A percentile compares a stretch with the other conserved stretches of the same genome.
phyloP scores from a whole-genome alignment of 2,329 filamentous ascomycete genomes.

The Cladophialophora carrionii region DNA sequence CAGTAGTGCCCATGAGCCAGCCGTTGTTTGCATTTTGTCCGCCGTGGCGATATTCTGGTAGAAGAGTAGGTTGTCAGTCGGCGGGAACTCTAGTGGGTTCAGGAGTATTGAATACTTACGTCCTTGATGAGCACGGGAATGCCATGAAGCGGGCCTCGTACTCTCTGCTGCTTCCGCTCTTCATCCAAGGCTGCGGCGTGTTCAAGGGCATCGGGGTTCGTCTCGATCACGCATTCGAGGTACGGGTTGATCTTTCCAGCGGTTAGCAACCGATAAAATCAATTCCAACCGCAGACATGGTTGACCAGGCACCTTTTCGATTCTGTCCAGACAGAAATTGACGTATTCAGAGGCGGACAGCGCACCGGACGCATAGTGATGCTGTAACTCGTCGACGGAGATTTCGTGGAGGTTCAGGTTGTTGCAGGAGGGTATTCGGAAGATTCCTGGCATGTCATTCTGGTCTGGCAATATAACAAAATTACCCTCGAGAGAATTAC shows the following conservation, averaged over 20 bases:
- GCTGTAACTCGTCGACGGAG: constrained; percentile 37
- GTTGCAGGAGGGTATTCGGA: constrained; percentile 30
- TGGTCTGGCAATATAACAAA: constrained; percentile 21
- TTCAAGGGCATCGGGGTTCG: constrained; percentile 38
- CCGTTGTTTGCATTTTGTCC: constrained; percentile 40
- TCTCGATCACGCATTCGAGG: constrained; percentile 40
- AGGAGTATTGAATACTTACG: constrained; percentile 27
- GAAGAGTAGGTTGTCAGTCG: background rate
- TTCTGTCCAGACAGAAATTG: constrained; percentile 36
- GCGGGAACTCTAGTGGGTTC: background rate
- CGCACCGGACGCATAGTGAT: constrained; percentile 26
- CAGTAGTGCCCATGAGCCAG: constrained; percentile 38
- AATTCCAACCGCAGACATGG: background rate
- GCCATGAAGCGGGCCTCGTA: constrained; percentile 42
- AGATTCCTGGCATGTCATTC: constrained; percentile 32
- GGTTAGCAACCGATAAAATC: background rate
- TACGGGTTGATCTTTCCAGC: constrained; percentile 31
- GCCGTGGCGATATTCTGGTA: constrained; percentile 41
- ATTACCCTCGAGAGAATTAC: constrained; percentile 5
- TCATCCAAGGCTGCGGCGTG: constrained; percentile 38
- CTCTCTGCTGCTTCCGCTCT: constrained; percentile 39
- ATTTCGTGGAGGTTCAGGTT: constrained; percentile 35
- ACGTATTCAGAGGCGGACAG: constrained; percentile 35
- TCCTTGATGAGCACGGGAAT: constrained; percentile 45
- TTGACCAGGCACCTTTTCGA: constrained; percentile 30